phyloP scores from a whole-genome alignment of 306 rosid genomes.

The Chamaecrista fasciculata region DNA sequence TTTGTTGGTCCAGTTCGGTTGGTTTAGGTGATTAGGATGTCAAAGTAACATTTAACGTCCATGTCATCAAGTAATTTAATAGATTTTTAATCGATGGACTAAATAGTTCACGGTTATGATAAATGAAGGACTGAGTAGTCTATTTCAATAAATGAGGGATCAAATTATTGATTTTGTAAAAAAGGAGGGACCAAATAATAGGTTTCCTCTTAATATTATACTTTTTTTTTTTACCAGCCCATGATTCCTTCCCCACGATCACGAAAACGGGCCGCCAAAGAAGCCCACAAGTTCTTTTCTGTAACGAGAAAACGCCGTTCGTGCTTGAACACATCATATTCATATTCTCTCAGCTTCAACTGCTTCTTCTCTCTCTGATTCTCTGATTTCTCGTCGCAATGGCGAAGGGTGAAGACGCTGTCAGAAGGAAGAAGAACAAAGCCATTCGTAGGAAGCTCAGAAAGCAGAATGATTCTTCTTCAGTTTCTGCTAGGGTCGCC shows the following conservation, averaged over 20 bases:
- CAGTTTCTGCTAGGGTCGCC: conserved; percentile 71
- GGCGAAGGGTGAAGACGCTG: conserved; percentile 83
- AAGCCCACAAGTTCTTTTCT: neutral
- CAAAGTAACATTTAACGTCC: no score
- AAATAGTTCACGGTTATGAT: no score
- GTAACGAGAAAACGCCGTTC: neutral
- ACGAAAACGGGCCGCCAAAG: neutral
- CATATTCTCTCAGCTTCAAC: neutral
- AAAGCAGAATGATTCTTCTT: conserved; percentile 35
- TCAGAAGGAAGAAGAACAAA: conserved; percentile 60
- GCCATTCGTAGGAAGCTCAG: conserved; percentile 51
- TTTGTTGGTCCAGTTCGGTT: no score
- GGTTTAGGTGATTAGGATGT: no score
- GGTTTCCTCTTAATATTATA: no score
- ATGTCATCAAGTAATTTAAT: no score
- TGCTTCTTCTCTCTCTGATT: neutral
- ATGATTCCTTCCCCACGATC: neutral
- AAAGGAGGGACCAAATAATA: no score
- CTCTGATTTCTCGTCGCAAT: conserved; percentile 26
- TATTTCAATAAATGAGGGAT: no score
- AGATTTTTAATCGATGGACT: no score
- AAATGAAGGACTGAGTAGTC: no score
- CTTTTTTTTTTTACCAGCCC: no score
- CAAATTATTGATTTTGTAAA: no score
- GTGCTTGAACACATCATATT: neutral